Base-by-base conservation (phyloP, 495 filamentous ascomycete genomes). In the Aspergillus homomorphus region DNA sequence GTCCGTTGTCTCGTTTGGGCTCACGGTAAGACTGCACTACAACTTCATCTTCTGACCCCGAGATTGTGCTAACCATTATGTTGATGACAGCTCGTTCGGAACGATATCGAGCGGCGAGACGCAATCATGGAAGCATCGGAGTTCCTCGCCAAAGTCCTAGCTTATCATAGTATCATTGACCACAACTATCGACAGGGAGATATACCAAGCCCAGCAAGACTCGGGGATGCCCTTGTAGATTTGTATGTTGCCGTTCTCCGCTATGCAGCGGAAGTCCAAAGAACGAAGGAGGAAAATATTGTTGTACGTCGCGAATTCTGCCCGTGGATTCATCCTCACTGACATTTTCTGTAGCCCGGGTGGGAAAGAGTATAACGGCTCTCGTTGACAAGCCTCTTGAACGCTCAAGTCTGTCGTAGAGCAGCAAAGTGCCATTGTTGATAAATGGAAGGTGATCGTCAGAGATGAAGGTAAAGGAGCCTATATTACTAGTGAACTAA, bases 161-260 rank as follows among this genome's bases (percentile, higher is more conserved):
- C 45, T 1, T 56, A 56, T n/a, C 38, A 56, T 41, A 41, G 23
- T n/a, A 20, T 56, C 18, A 24, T 56, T 19, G 54, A 56, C 19
- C 18, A 26, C 6, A 30, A 50, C 8, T 49, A 56, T n/a, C 54
- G 54, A 19, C 1, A 38, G 15, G 23, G 33, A 14, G 21, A 41
- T 8, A 45, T 49, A 16, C n/a, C 15, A 21, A 33, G 23, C 26
- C 18, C 19, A 9, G 14, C 46, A 16, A 42, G 26, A 15, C 18
- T 56, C 2, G 54, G 33, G 3, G 21, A 50, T 38, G 54, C 44
- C 3, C 19, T 56, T 1, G 24, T 56, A 19, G 43, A 22, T 9
- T 44, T 56, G 2, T 56, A 56, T 50, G 21, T 38, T 19, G 51
- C 54, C 0, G 14, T 56, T 16, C 45, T 56, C 1, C 23, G 24